These are phyloP conservation scores for Lepidium campestre DNA, from an alignment of 441 rosid genomes.

Conservation along the genomic window DNA sequence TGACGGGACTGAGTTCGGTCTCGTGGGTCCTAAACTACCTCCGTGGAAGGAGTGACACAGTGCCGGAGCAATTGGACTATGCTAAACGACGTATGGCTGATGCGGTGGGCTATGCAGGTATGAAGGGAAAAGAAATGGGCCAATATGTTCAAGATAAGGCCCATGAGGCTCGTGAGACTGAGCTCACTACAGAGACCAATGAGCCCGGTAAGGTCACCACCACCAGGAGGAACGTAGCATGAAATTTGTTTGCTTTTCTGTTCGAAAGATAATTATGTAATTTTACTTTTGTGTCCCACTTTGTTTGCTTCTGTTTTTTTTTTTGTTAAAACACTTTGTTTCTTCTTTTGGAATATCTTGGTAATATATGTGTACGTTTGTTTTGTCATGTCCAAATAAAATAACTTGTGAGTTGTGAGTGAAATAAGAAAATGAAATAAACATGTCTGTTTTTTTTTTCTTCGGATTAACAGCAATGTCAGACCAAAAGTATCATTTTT, in stretches of 20 bases:
- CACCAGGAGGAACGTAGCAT: neutral
- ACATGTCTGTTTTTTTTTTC: no score
- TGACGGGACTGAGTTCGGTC: slow-evolving; percentile 54
- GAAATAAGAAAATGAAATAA: no score
- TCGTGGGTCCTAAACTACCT: slow-evolving; percentile 43
- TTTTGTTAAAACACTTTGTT: no score
- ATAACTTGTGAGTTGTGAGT: no score
- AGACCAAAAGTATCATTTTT: no score
- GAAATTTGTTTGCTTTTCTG: neutral
- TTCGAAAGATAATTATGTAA: neutral
- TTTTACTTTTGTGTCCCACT: neutral
- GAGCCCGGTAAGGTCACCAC: neutral
- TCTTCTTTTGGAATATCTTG: no score
- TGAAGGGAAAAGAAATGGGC: slow-evolving; percentile 62
- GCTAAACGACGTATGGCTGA: slow-evolving; percentile 50
- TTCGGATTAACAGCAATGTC: no score
- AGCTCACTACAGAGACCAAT: neutral
- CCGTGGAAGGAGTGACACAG: slow-evolving; percentile 29
- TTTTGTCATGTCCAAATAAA: no score
- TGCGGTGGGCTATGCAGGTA: slow-evolving; percentile 38
- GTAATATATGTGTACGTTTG: no score
- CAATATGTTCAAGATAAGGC: slow-evolving; percentile 32
- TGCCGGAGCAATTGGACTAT: slow-evolving; percentile 43
- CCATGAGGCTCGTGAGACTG: slow-evolving; percentile 13
- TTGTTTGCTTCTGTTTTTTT: no score